Percentiles rank a stretch among this genome's conserved stretches.
Evolutionary conservation across 257 asterid genomes (phyloP).

Genomic region (Ilex aquifolium): DNA sequence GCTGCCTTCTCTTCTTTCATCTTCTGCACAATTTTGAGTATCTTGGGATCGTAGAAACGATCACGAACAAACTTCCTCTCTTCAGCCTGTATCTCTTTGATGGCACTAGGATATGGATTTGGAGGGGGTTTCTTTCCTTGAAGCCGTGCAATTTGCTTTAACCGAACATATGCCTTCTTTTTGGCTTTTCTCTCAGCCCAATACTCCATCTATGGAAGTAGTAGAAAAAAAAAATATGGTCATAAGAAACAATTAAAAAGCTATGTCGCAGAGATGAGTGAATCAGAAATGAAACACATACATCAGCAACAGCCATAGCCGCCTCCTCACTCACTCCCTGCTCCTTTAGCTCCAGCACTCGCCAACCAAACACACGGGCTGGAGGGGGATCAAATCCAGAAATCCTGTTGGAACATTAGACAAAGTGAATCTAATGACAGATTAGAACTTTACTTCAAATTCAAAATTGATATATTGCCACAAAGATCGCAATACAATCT

Average conservation of each 20-base stretch:
- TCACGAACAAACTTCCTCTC: slow-evolving; percentile 55
- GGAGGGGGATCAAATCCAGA: slow-evolving; percentile 71
- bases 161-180: slow-evolving; percentile 58
- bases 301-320: slow-evolving; percentile 79
- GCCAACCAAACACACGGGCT: slow-evolving; percentile 73
- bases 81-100: slow-evolving; percentile 78
- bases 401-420: slow-evolving; percentile 37
- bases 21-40: slow-evolving; percentile 28
- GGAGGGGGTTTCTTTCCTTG: slow-evolving; percentile 75
- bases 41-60: slow-evolving; percentile 45
- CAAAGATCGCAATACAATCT: too few species aligned
- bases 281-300: slow-evolving; percentile 20
- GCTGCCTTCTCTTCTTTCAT: slow-evolving; percentile 44
- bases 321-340: slow-evolving; percentile 59
- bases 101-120: slow-evolving; percentile 71
- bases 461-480: neutral
- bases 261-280: neutral
- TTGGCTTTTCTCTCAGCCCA: slow-evolving; percentile 45
- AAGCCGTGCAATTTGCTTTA: slow-evolving; percentile 60
- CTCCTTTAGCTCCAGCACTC: slow-evolving; percentile 81
- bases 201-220: slow-evolving; percentile 60
- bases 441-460: too few species aligned
- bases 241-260: neutral
- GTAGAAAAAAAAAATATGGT: neutral
- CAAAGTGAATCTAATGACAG: neutral